Conservation (phyloP, 805 yeast genomes). For the Metschnikowia anglica region DNA sequence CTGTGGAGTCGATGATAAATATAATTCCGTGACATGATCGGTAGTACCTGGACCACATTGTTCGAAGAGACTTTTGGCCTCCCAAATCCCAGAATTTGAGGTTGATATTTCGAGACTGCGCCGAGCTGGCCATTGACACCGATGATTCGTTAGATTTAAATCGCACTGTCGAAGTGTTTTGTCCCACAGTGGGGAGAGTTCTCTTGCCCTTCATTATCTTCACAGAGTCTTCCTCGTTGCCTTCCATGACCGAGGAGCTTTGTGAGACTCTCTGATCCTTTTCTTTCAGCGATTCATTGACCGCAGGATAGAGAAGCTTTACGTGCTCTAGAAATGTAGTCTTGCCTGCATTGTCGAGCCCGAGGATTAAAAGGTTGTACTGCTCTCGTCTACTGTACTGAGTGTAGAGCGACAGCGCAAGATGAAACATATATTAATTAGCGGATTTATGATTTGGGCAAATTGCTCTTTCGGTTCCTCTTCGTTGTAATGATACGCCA, state of each 20-base stretch:
- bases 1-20: constrained; percentile 90
- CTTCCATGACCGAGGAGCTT: constrained; percentile 16
- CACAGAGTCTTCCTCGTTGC: constrained; percentile 21
- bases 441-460: no score
- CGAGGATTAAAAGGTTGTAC: constrained; percentile 63
- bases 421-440: constrained; percentile 38
- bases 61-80: constrained; percentile 83
- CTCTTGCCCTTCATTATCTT: constrained; percentile 46
- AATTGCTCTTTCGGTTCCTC: no score
- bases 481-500: no score
- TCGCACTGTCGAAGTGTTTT: constrained; percentile 57
- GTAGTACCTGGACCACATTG: constrained; percentile 87
- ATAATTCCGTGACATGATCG: constrained; percentile 86
- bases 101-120: constrained; percentile 42
- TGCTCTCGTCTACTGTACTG: constrained; percentile 47
- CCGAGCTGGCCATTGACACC: constrained; percentile 33
- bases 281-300: constrained; percentile 23
- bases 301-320: constrained; percentile 36
- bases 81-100: constrained; percentile 96
- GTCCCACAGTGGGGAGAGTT: constrained; percentile 93
- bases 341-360: constrained; percentile 95
- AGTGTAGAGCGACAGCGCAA: constrained; percentile 45
- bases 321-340: constrained; percentile 51
- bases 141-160: constrained; percentile 33
- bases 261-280: constrained; percentile 16